Conservation (phyloP, 495 filamentous ascomycete genomes). For the Aspergillus egyptiacus region DNA sequence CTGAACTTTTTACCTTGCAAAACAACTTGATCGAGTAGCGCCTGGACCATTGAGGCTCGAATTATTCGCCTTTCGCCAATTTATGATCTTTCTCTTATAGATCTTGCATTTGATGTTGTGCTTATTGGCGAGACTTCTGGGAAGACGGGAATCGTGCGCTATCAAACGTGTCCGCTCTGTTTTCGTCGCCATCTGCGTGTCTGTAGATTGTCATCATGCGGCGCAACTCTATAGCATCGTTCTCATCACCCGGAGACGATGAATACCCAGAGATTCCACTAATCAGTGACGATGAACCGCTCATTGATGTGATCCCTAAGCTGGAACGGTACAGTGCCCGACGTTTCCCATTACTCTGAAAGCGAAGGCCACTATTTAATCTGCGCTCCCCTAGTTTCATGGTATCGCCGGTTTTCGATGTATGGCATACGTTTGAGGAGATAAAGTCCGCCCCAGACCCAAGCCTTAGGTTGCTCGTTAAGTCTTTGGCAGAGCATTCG, state of each 20-base stretch:
- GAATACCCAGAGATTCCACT: slow-evolving; percentile 46
- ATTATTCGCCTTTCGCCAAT: too few relatives aligned
- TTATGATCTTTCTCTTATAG: too few relatives aligned
- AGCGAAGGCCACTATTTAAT: slow-evolving; percentile 1
- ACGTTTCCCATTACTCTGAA: background rate
- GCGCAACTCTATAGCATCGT: slow-evolving; percentile 13
- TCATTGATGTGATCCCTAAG: slow-evolving; percentile 62
- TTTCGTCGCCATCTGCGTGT: too few relatives aligned
- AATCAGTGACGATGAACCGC: slow-evolving; percentile 57
- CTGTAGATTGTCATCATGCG: background rate
- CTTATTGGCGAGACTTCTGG: too few relatives aligned
- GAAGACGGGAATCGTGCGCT: too few relatives aligned
- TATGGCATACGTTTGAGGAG: slow-evolving; percentile 73
- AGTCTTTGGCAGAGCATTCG: slow-evolving; percentile 55
- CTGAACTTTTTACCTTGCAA: too few relatives aligned
- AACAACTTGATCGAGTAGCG: too few relatives aligned
- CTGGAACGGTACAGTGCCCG: slow-evolving; percentile 49
- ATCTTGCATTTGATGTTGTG: too few relatives aligned
- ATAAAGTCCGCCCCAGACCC: slow-evolving; percentile 63
- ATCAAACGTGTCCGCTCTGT: too few relatives aligned
- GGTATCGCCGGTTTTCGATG: slow-evolving; percentile 52
- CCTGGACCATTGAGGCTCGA: too few relatives aligned
- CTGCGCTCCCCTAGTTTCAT: slow-evolving; percentile 49
- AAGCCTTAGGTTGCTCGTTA: slow-evolving; percentile 57
- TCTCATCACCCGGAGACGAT: slow-evolving; percentile 13